phyloP scores from a whole-genome alignment of 345 rosid genomes.

The Aegle marmelos region DNA sequence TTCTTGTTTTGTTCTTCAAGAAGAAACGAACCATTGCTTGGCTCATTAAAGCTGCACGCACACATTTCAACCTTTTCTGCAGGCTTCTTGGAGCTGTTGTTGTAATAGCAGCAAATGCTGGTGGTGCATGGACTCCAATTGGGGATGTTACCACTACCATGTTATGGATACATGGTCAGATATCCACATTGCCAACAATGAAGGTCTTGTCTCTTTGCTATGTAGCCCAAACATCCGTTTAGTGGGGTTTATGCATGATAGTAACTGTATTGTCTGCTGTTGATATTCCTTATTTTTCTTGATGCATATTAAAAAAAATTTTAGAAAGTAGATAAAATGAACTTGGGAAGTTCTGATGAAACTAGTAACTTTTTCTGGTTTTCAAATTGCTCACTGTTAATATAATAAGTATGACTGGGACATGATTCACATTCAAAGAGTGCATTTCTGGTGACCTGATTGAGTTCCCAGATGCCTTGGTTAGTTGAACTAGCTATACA shows the following conservation, averaged over 20 bases:
- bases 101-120: slow-evolving; percentile 96
- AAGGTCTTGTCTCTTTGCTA: slow-evolving; percentile 40
- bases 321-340: neutral
- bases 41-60: neutral
- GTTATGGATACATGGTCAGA: slow-evolving; percentile 98
- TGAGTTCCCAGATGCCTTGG: neutral
- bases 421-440: neutral
- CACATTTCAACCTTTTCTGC: slow-evolving; percentile 17
- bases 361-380: neutral
- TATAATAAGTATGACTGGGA: neutral
- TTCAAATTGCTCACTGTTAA: neutral
- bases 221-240: neutral
- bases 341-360: neutral
- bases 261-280: neutral
- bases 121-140: slow-evolving; percentile 99
- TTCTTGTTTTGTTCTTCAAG: neutral
- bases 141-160: slow-evolving; percentile 98
- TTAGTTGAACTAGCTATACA: neutral
- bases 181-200: slow-evolving; percentile 82
- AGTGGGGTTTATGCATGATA: neutral
- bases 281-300: neutral
- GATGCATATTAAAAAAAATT: neutral
- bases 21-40: neutral
- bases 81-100: slow-evolving; percentile 95
- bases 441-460: neutral